Base-by-base conservation (phyloP, 1,284 basidiomycete species). In the Sporisorium sorghi region DNA sequence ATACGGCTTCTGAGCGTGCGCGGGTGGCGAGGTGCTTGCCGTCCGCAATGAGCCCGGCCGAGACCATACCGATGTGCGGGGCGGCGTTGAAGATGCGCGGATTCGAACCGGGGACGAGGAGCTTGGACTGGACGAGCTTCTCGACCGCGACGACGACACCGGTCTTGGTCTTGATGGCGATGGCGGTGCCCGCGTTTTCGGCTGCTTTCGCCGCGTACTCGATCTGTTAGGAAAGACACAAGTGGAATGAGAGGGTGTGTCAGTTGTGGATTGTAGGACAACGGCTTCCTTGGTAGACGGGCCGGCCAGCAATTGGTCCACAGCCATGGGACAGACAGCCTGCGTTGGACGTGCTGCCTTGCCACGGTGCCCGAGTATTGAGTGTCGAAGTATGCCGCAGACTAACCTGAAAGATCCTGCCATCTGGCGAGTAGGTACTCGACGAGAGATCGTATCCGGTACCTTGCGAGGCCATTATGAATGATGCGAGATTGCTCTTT, bases 171-270 rank as follows among this genome's bases (percentile, higher is more conserved):
- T 92, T 90, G 49, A 99, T 87, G 33, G 94, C 95, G 56, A 85
- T 84, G 21, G 81, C 85, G 5, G 85, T 86, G 91, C 97, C 97
- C 42, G 96, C 94, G 86, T 97, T 97, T 86, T 99, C 97, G 60
- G 98, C 96, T 33, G 97, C 95, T 87, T 99, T 99, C 87, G 91
- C 91, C 54, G 97, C 97, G 84, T 99, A 99, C 86, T 99, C 97
- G 85, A 99, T 93, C 93, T 81, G n/a, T n/a, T n/a, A n/a, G n/a
- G n/a, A n/a, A n/a, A n/a, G n/a, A n/a, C n/a, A n/a, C n/a, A n/a
- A n/a, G n/a, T n/a, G n/a, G n/a, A n/a, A n/a, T n/a, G n/a, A n/a
- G n/a, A n/a, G n/a, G n/a, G n/a, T n/a, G n/a, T n/a, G n/a, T n/a
- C n/a, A n/a, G n/a, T n/a, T n/a, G n/a, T n/a, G n/a, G n/a, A n/a